These are phyloP conservation scores for Tolypocladium ovalisporum DNA, from an alignment of 2,329 filamentous ascomycete genomes.

Conservation along the genomic window DNA sequence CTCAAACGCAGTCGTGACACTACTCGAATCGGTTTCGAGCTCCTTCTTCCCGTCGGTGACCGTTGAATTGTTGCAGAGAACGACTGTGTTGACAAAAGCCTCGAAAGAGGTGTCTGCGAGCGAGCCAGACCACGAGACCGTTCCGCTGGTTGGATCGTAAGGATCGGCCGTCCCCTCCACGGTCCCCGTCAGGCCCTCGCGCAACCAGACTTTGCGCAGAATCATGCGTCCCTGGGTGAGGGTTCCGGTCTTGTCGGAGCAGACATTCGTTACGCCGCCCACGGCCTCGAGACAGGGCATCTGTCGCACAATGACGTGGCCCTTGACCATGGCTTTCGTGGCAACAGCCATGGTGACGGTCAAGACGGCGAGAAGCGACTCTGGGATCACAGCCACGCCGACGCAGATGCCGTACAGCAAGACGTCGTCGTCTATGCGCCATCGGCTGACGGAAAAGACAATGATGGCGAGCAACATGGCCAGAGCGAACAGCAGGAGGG, in stretches of 20 bases:
- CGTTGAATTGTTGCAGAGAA: slow-evolving; percentile 50
- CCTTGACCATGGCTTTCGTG: slow-evolving; percentile 52
- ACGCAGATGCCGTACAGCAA: slow-evolving; percentile 52
- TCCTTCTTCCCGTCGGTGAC: slow-evolving; percentile 38
- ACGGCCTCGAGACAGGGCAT: slow-evolving; percentile 56
- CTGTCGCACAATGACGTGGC: slow-evolving; percentile 55
- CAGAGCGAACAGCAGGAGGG: slow-evolving; percentile 66
- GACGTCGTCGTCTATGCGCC: slow-evolving; percentile 42
- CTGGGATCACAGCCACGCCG: slow-evolving; percentile 53
- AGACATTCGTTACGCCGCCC: slow-evolving; percentile 59
- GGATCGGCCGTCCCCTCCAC: slow-evolving; percentile 47
- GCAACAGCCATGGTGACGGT: slow-evolving; percentile 62
- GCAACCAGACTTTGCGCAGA: slow-evolving; percentile 50
- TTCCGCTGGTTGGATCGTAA: slow-evolving; percentile 49
- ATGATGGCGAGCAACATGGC: slow-evolving; percentile 51
- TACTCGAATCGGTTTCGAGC: slow-evolving; percentile 33
- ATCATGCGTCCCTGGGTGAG: slow-evolving; percentile 58
- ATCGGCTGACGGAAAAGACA: slow-evolving; percentile 49
- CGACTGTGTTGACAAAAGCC: slow-evolving; percentile 41
- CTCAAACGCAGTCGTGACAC: slow-evolving; percentile 32
- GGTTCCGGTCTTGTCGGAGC: slow-evolving; percentile 61
- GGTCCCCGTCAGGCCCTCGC: slow-evolving; percentile 37
- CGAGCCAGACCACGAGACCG: slow-evolving; percentile 31
- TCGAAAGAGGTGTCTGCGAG: slow-evolving; percentile 29
- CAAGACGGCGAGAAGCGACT: slow-evolving; percentile 57